These are phyloP conservation scores for Aspergillus haitiensis DNA, from an alignment of 495 filamentous ascomycete species.

Conservation along the genomic window DNA sequence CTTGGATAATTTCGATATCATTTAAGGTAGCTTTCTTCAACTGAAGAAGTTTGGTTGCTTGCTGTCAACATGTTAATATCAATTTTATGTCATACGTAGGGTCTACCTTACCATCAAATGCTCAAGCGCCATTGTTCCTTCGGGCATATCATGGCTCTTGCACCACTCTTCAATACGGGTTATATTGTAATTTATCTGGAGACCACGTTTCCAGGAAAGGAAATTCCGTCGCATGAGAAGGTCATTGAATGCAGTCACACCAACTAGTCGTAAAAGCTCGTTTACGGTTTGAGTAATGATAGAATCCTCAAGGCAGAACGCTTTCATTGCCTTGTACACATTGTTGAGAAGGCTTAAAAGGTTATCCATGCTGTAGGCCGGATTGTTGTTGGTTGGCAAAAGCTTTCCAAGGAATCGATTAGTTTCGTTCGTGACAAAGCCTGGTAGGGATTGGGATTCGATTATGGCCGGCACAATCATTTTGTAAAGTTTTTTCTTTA, in stretches of 20 bases:
- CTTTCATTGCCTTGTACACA: constrained; percentile 97
- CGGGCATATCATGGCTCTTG: constrained; percentile 99
- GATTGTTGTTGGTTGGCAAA: constrained; percentile 78
- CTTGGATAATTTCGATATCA: constrained; percentile 99
- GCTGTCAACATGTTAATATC: constrained; percentile 54
- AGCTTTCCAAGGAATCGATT: constrained; percentile 98
- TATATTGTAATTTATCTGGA: constrained; percentile 99
- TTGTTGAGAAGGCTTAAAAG: constrained; percentile 93
- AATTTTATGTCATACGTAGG: not conserved
- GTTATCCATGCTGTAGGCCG: constrained; percentile 99
- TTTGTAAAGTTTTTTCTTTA: constrained; percentile 98
- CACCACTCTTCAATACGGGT: constrained; percentile 99
- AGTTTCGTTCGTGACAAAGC: constrained; percentile 97
- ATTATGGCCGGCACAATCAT: constrained; percentile 99
- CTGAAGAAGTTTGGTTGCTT: constrained; percentile 98
- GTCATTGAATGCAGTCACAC: constrained; percentile 98
- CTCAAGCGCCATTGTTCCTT: constrained; percentile 95
- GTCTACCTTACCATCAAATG: constrained; percentile 79
- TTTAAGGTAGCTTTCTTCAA: constrained; percentile 98
- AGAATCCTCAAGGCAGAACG: constrained; percentile 92
- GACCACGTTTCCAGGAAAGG: constrained; percentile 97
- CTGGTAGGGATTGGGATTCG: constrained; percentile 95
- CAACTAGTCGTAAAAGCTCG: constrained; percentile 88
- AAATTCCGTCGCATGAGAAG: constrained; percentile 97
- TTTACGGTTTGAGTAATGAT: constrained; percentile 95